A percentile compares a stretch with the other conserved stretches of the same genome.
Conservation (phyloP, 257 asterid species). For the Ilex aquifolium region DNA sequence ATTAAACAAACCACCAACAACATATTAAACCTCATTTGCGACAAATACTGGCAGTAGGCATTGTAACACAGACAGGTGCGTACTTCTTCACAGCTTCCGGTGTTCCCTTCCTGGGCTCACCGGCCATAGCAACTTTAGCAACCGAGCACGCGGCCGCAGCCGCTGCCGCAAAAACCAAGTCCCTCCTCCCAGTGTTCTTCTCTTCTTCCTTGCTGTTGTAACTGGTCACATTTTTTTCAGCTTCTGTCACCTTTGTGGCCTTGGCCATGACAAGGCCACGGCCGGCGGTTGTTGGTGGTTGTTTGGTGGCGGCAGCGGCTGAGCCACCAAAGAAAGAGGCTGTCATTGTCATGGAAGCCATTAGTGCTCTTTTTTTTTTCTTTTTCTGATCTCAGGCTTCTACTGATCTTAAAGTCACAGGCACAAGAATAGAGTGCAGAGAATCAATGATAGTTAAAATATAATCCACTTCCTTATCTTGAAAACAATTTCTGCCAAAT, state of each 20-base stretch:
- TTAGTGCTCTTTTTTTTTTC: conserved; percentile 2
- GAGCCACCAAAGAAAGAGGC: conserved; percentile 49
- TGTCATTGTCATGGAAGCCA: conserved; percentile 58
- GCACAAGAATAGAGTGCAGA: too few species aligned
- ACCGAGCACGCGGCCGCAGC: conserved; percentile 46
- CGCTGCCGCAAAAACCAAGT: conserved; percentile 47
- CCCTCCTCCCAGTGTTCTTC: conserved; percentile 45
- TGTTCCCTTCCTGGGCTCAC: conserved; percentile 47
- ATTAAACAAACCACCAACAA: too few species aligned
- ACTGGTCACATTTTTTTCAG: conserved; percentile 18
- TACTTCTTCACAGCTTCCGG: conserved; percentile 65
- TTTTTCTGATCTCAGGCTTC: too few species aligned
- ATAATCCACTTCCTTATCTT: too few species aligned
- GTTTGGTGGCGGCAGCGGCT: conserved; percentile 26
- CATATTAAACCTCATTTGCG: conserved; percentile 22
- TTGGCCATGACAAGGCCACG: conserved; percentile 29
- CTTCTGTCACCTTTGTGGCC: conserved; percentile 37
- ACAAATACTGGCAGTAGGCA: conserved; percentile 64
- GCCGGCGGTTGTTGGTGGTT: conserved; percentile 32
- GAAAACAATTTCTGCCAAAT: too few species aligned
- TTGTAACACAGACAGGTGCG: conserved; percentile 63
- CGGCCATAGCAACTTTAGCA: conserved; percentile 51
- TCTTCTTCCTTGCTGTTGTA: conserved; percentile 15
- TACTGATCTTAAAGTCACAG: too few species aligned
- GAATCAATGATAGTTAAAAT: too few species aligned